Evolutionary conservation across 129 eudicot species (phyloP), one percentile per base, ranked within the genome.

Genomic region (Chrysanthemum seticuspe): DNA sequence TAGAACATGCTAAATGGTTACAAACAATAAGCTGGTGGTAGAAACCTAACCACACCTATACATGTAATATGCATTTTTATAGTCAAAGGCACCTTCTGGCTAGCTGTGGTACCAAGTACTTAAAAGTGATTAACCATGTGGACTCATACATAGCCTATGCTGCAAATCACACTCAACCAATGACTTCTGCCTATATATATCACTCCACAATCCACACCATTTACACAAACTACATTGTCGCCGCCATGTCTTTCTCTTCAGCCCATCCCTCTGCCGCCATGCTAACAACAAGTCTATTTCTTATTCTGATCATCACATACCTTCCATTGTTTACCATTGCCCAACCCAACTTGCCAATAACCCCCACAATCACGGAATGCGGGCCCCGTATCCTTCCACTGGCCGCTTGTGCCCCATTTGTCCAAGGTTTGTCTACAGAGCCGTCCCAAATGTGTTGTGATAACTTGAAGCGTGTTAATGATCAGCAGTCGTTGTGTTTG

Each of bases 371-470:
- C 13, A 11, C 63, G 7, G 82, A 78, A 78, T 78, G 82, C 6
- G 74, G 78, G 36, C 78, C 82, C 0, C 78, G 78, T 50, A 78
- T 78, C 47, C 69, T 78, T 6, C 82, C 82, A 2, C 63, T 78
- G 29, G 82, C 78, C 78, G 59, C 50, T 10, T 78, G 82, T 57
- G 82, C 82, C 9, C 82, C 82, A 18, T 78, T 65, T 0, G 78
- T 78, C 47, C 82, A 78, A 65, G 82, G 78, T 23, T 18, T 78
- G 12, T 47, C 82, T 29, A 25, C 62, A 0, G 34, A 6, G 27
- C 82, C 82, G 2, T 25, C 74, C 10, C 82, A 78, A 48, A 13
- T 58, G 34, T 78, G 82, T 72, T 78, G 82, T 27, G 82, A 78
- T 29, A 78, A 65, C 68, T 1, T 78, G 34, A 29, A 44, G n/a